Base-by-base conservation (phyloP, 805 yeast genomes). In the Kodamaea kaohsiungensis region DNA sequence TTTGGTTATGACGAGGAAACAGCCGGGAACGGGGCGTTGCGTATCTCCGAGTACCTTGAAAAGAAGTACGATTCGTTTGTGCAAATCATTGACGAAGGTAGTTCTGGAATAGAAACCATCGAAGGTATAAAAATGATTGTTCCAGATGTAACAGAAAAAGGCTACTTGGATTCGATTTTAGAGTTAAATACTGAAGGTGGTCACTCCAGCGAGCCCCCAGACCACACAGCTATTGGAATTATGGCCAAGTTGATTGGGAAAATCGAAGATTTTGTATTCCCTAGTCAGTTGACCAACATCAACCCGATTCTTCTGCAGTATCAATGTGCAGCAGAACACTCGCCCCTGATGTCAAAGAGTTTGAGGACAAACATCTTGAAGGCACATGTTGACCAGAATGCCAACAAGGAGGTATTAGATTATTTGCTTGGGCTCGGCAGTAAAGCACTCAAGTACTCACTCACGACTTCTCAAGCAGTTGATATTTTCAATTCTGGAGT, bases 1-100 rank as follows among this genome's bases (percentile, higher is more conserved):
- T 79, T 79, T 60, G 84, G 83, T 1, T 79, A 77, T 52, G 84
- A 80, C 60, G 84, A 80, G 61, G 84, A 80, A 63, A 65, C 77
- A 12, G 62, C 64, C 7, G 84, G 83, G 1, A 49, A 61, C 0
- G 82, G 78, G 2, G 78, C 77, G 2, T 46, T 61, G 35, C 68
- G 64, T 19, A 75, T 78, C 35, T 66, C 70, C 3, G 58, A 69
- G 43, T 67, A 65, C 53, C 62, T 80, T n/a, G 58, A 65, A 5
- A 61, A 66, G 7, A 52, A 65, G 27, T 78, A 72, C 56, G 84
- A 79, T 38, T 77, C 82, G 1, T 53, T 78, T 12, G 73, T 69
- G 56, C 78, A 77, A 17, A 63, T 80, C 30, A 67, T 79, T 46
- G 84, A 80, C 62, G 84, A 80, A 56, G 78, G 68, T 1, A 53